Conservation (phyloP, 805 yeast species). For the Starmerella apicola region DNA sequence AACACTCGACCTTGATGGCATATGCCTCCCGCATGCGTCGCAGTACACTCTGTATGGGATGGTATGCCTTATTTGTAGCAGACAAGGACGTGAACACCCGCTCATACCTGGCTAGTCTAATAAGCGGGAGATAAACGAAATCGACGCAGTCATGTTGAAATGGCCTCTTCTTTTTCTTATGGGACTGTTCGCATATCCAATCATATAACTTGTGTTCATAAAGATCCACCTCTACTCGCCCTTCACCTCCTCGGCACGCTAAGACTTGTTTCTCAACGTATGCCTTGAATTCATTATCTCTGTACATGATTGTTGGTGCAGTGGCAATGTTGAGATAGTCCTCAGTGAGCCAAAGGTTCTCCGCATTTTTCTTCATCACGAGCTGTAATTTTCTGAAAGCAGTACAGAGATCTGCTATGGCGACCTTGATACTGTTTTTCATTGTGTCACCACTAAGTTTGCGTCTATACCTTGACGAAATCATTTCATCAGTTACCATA, state of each 20-base stretch:
- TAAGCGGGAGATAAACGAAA: slow-evolving; percentile 9
- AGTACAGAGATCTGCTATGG: background rate
- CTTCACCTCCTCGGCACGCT: background rate
- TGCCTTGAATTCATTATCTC: slow-evolving; percentile 2
- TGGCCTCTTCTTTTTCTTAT: background rate
- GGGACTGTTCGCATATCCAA: slow-evolving; percentile 5
- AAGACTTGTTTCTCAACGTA: background rate
- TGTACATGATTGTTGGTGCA: slow-evolving; percentile 2
- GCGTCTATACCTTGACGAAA: too few relatives aligned
- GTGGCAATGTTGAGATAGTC: slow-evolving; percentile 1
- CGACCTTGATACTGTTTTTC: background rate
- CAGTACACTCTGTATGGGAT: background rate
- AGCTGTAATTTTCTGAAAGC: slow-evolving; percentile 1
- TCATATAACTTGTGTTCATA: background rate
- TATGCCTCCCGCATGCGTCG: background rate
- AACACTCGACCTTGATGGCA: background rate
- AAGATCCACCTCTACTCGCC: background rate
- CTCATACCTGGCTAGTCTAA: slow-evolving; percentile 10
- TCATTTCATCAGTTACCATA: background rate
- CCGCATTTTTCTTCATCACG: slow-evolving; percentile 6
- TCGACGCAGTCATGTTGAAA: slow-evolving; percentile 1
- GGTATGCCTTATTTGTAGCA: slow-evolving; percentile 1
- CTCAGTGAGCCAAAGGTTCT: slow-evolving; percentile 5
- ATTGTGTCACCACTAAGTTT: too few relatives aligned
- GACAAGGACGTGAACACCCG: slow-evolving; percentile 11